phyloP scores from a whole-genome alignment of 495 filamentous ascomycete species.

The Cercophora samala region DNA sequence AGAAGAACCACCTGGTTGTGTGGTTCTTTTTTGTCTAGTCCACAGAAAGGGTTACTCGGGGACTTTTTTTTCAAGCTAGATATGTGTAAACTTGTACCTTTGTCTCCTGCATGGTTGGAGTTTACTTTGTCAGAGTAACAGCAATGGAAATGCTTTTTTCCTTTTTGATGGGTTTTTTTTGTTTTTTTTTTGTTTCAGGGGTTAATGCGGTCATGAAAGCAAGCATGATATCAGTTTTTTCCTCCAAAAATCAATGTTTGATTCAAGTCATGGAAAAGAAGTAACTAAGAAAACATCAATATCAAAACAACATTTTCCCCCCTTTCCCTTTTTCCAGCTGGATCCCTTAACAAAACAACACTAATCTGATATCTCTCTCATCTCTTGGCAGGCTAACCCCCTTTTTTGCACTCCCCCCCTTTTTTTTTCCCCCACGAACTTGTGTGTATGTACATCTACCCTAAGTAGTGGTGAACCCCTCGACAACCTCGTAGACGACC shows the following conservation, averaged over 20 bases:
- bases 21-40: conserved; percentile 19
- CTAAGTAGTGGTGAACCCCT: neutral
- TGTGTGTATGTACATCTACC: too few relatives aligned
- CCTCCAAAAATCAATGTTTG: neutral
- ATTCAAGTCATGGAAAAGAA: neutral
- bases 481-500: conserved; percentile 31
- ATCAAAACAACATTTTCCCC: conserved; percentile 8
- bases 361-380: neutral
- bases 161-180: conserved; percentile 10
- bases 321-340: neutral
- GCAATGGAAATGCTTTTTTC: conserved; percentile 27
- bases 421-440: neutral
- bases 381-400: neutral
- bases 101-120: conserved; percentile 35
- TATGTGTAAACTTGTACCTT: conserved; percentile 31
- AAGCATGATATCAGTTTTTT: neutral
- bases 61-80: neutral
- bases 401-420: neutral
- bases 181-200: conserved; percentile 11
- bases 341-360: neutral
- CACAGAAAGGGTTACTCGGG: neutral
- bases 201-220: neutral
- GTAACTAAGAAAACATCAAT: neutral
- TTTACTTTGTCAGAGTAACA: conserved; percentile 36
- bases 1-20: conserved; percentile 8